Base-by-base conservation (phyloP, 768 basidiomycete genomes). In the Kwoniella bestiolae region DNA sequence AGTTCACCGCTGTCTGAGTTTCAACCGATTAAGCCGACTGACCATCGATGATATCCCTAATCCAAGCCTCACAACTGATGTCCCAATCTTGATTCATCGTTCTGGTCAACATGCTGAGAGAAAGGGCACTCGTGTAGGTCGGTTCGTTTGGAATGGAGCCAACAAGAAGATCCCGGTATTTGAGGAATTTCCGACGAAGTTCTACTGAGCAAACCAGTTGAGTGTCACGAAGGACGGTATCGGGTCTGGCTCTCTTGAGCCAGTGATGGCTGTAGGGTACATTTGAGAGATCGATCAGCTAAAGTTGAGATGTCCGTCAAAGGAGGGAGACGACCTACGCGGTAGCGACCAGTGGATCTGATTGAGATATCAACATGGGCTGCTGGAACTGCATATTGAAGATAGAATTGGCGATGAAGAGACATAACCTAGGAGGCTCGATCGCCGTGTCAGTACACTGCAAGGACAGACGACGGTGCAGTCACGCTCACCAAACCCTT, bases 31-130 rank as follows among this genome's bases (percentile, higher is more conserved):
- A 16, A 3, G 21, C n/a, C 6, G 14, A 53, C 63, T 38, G 58
- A 60, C 66, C 70, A 60, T 63, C 62, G 23, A 66, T 56, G 29
- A 72, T 72, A 34, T 68, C 68, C 44, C 65, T 64, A 21, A 69
- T 65, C 71, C 71, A 73, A 28, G 63, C 63, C 14, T 69, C 71
- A 23, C 56, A 69, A 12, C 63, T 57, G 5, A 69, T 49, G 7
- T 69, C 65, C 55, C 68, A 64, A 41, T 73, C 71, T 34, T 73
- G 68, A 46, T 73, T 73, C 62, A 69, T 69, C 32, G 68, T 67
- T 26, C 67, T 31, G 4, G 71, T 73, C 63, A 73, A 50, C 23
- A 69, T 63, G 16, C 65, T 60, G 35, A 73, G 46, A 7, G 71
- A 63, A 5, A 73, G 35, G 3, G 67, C 62, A 51, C 65, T 63